phyloP scores from a whole-genome alignment of 371 early-diverging fungal genomes.

The Actinomortierella ambigua region DNA sequence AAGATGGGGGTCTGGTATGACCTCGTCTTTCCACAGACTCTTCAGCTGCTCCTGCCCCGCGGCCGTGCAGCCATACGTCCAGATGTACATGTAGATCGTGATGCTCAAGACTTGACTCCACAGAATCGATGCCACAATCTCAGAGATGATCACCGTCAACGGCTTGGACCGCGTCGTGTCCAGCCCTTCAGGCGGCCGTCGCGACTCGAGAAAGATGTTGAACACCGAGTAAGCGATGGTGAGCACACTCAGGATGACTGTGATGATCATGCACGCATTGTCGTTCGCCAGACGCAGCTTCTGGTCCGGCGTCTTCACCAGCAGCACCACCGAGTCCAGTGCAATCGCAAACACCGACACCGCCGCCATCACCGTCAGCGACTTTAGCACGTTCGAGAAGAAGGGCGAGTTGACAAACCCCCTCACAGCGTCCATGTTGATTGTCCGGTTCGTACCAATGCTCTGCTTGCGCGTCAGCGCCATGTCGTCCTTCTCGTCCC shows the following conservation, averaged over 20 bases:
- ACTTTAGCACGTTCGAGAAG: conserved; percentile 42
- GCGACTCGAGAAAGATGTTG: conserved; percentile 44
- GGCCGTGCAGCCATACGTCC: conserved; percentile 37
- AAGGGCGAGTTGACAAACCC: conserved; percentile 38
- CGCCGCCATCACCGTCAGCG: conserved; percentile 28
- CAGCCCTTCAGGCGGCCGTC: conserved; percentile 45
- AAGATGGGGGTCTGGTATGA: conserved; percentile 13
- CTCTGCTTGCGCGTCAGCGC: conserved; percentile 3
- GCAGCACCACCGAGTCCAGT: conserved; percentile 26
- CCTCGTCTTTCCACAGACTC: conserved; percentile 13
- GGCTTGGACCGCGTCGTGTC: conserved; percentile 42
- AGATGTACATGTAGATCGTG: conserved; percentile 42
- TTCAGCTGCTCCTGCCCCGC: conserved; percentile 14
- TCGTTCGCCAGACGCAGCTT: conserved; percentile 16
- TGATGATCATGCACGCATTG: conserved; percentile 29
- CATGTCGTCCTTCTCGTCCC: conserved; percentile 37
- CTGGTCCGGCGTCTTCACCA: conserved; percentile 16
- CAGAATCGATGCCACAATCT: conserved; percentile 42
- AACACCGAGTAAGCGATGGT: conserved; percentile 42
- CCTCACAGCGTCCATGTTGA: conserved; percentile 37
- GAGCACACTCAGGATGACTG: conserved; percentile 22
- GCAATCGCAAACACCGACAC: conserved; percentile 39
- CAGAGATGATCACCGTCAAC: conserved; percentile 36
- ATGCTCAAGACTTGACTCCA: conserved; percentile 42
- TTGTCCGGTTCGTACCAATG: conserved; percentile 32